Evolutionary conservation across 108 stramenopile genomes (phyloP).

Genomic region (Discostella stelligeroides): DNA sequence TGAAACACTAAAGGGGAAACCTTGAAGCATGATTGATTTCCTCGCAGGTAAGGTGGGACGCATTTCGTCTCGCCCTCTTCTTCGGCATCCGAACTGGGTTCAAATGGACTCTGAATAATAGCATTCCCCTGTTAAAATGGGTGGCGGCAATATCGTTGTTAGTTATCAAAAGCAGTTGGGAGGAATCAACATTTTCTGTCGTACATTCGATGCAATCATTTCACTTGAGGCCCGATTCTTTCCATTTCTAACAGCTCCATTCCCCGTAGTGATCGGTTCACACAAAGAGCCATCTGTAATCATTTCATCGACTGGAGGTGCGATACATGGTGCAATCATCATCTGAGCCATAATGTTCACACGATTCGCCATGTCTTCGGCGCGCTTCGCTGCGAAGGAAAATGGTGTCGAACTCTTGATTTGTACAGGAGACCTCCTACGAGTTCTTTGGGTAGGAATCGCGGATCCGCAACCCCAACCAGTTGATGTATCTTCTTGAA

Average conservation of each 20-base stretch:
- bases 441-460: slow-evolving; percentile 12
- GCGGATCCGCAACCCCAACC: slow-evolving; percentile 7
- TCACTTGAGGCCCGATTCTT: slow-evolving; percentile 1
- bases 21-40: slow-evolving; percentile 41
- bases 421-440: slow-evolving; percentile 14
- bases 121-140: slow-evolving; percentile 3
- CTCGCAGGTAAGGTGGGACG: slow-evolving; percentile 23
- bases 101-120: slow-evolving; percentile 22
- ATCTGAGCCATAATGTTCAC: slow-evolving; percentile 75
- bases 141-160: not conserved
- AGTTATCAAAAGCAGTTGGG: not conserved
- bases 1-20: slow-evolving; percentile 23
- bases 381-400: slow-evolving; percentile 47
- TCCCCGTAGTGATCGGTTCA: not conserved
- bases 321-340: slow-evolving; percentile 84
- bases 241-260: slow-evolving; percentile 14
- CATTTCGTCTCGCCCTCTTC: slow-evolving; percentile 49
- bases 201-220: not conserved
- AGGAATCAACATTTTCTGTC: not conserved
- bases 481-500: slow-evolving; percentile 8
- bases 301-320: slow-evolving; percentile 48
- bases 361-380: slow-evolving; percentile 65
- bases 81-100: slow-evolving; percentile 66
- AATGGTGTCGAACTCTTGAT: slow-evolving; percentile 24
- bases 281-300: slow-evolving; percentile 28